Conservation (phyloP, 2,329 filamentous ascomycete genomes). For the Daldinia sp. region DNA sequence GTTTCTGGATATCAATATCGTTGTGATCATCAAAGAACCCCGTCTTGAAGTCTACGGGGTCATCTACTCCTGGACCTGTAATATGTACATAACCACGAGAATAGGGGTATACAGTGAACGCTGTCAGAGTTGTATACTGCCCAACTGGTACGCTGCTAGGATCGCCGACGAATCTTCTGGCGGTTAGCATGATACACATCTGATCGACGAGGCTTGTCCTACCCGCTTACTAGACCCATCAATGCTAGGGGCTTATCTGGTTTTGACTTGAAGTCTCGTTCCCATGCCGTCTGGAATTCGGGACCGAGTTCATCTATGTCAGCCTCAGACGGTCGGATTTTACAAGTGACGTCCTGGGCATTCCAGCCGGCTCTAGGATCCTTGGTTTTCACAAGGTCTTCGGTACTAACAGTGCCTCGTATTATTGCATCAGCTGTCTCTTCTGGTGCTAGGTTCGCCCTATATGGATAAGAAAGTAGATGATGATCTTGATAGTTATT, state of each 20-base stretch:
- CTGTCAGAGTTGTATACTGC: slow-evolving; percentile 61
- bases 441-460: slow-evolving; percentile 5
- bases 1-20: slow-evolving; percentile 62
- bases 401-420: not conserved
- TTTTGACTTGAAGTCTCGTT: slow-evolving; percentile 31
- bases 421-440: not conserved
- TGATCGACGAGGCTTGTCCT: not conserved
- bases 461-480: slow-evolving; percentile 57
- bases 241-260: not conserved
- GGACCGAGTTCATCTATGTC: slow-evolving; percentile 37
- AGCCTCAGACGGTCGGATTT: slow-evolving; percentile 34
- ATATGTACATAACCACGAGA: slow-evolving; percentile 70
- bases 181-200: not conserved
- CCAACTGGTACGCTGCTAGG: slow-evolving; percentile 47
- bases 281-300: slow-evolving; percentile 37
- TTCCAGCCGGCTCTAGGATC: slow-evolving; percentile 38
- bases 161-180: slow-evolving; percentile 52
- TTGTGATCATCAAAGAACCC: slow-evolving; percentile 62
- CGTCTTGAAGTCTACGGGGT: slow-evolving; percentile 61
- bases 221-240: not conserved
- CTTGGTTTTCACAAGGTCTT: not conserved
- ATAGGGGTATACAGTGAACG: slow-evolving; percentile 67
- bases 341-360: slow-evolving; percentile 29
- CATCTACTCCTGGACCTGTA: slow-evolving; percentile 50
- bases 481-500: slow-evolving; percentile 60